Base-by-base conservation (phyloP, 1,284 basidiomycete genomes). In the Fistulinella cinereoalba region DNA sequence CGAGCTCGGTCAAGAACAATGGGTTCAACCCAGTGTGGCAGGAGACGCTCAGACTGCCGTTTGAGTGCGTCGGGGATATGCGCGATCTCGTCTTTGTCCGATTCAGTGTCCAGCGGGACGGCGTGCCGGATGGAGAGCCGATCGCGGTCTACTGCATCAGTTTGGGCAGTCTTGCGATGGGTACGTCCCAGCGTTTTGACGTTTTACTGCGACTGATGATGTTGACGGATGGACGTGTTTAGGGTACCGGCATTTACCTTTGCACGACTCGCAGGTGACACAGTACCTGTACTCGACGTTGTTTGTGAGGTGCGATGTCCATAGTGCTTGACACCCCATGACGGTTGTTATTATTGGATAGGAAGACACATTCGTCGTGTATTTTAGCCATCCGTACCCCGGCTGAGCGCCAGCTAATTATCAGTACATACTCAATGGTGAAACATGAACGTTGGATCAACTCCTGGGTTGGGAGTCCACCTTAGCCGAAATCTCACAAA, bases 1-100 rank as follows among this genome's bases (percentile, higher is more conserved):
- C 89, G 25, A 67, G 70, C 28, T 71, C 76, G 2, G 80, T 92
- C 53, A 83, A 83, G 66, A 87, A 88, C 61, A 92, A 94, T 58
- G 88, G 92, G 4, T 92, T 94, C 71, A 95, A 94, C 62, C 93
- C 93, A 0, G 71, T 85, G 3, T 97, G 92, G 90, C 77, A 92
- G 57, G 82, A 92, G 60, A 71, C 70, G 21, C 66, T 94, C 22
- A 70, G 72, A 31, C 73, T 95, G 27, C 79, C 82, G 11, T 88
- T 94, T 61, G 79, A 84, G 44, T 82, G 83, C 56, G 78, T 85
- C 1, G 85, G 85, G 0, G 81, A 81, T 37, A 87, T 93, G 82
- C 73, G 75, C 53, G 90, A 92, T 47, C 73, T 97, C 21, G 78
- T 90, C 16, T 96, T 97, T 60, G 76, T 96, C 34, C 74, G 81